A percentile compares a stretch with the other conserved stretches of the same genome.
Conservation (phyloP, 176 grass and related monocot species). For the Musa schizocarpa region DNA sequence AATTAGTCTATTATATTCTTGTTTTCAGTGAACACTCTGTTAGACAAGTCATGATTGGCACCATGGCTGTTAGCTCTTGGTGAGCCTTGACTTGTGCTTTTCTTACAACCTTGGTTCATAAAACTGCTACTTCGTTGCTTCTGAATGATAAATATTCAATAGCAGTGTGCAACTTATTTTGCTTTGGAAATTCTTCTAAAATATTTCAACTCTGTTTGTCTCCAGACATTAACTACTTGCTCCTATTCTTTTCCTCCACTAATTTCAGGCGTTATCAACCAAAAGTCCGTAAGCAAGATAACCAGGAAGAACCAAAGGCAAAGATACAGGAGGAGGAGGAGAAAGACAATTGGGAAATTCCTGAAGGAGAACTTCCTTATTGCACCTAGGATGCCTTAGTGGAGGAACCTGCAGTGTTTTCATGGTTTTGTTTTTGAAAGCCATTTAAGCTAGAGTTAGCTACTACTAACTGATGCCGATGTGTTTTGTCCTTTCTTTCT, state of each 20-base stretch:
- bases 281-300: not conserved
- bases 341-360: conserved; percentile 10
- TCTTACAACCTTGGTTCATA: no score
- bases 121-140: not conserved
- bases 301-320: not conserved
- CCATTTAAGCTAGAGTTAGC: not conserved
- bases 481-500: not conserved
- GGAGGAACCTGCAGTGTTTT: not conserved
- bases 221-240: not conserved
- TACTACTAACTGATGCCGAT: not conserved
- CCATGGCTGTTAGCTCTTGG: no score
- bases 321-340: not conserved
- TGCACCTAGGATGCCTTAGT: not conserved
- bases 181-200: not conserved
- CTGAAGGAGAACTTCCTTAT: conserved; percentile 15
- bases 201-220: no score
- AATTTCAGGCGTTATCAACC: conserved; percentile 5
- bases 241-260: not conserved
- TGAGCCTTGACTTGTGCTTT: no score
- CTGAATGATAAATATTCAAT: not conserved
- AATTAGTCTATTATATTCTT: no score
- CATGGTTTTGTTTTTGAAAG: not conserved
- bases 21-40: no score
- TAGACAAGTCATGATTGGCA: no score
- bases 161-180: not conserved